Evolutionary conservation across 164 flowering plant species (phyloP).

Genomic region (Paratinospora sagittata): DNA sequence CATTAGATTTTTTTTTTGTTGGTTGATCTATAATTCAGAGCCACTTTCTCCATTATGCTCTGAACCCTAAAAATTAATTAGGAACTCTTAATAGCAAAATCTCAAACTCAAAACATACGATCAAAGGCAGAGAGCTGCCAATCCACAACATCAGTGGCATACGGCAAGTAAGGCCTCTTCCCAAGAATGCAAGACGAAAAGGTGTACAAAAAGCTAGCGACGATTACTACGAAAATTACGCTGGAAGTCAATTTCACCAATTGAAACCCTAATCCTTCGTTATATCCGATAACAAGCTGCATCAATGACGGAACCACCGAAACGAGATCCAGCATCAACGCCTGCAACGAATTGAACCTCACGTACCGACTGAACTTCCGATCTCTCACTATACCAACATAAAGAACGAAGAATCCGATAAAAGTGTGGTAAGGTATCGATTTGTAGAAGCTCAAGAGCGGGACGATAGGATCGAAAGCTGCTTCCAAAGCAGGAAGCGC

Average conservation of each 20-base stretch:
- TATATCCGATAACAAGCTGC: not conserved
- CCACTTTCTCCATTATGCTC: not conserved
- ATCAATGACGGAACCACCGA: slow-evolving; percentile 4
- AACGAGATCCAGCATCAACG: slow-evolving; percentile 13
- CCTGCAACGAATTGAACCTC: slow-evolving; percentile 7
- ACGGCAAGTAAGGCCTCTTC: slow-evolving; percentile 8
- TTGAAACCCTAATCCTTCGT: not conserved
- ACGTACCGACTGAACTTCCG: slow-evolving; percentile 10
- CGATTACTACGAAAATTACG: not conserved
- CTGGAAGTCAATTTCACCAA: not conserved
- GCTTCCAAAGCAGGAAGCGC: not conserved
- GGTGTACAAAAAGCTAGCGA: slow-evolving; percentile 1
- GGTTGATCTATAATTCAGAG: too few species aligned
- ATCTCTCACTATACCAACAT: slow-evolving; percentile 12
- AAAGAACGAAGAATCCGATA: slow-evolving; percentile 8
- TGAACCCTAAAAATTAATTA: not conserved
- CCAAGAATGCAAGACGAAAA: slow-evolving; percentile 2
- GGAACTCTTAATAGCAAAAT: not conserved
- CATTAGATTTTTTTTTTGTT: too few species aligned
- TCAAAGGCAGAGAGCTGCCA: slow-evolving; percentile 5
- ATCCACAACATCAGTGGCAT: slow-evolving; percentile 1
- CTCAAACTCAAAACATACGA: not conserved
- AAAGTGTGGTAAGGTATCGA: slow-evolving; percentile 7
- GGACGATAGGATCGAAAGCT: slow-evolving; percentile 6
- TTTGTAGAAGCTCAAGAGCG: slow-evolving; percentile 7